Evolutionary conservation across 306 rosid genomes (phyloP), one percentile per base, ranked within the genome.

Genomic region (Trichosanthes truncata): DNA sequence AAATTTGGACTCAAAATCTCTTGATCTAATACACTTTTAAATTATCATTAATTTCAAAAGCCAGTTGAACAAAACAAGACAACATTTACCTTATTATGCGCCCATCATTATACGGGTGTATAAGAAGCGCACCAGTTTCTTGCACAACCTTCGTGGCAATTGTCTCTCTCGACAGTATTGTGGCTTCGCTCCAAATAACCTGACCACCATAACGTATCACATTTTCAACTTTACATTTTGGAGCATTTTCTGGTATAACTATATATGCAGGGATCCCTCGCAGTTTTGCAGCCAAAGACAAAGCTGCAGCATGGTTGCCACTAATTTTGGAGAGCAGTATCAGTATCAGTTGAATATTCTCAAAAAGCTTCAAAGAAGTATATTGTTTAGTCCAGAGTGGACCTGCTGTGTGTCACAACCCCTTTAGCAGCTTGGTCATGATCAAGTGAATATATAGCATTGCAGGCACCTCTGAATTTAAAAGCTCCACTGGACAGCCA

Each of bases 381-480:
- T 76, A 78, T 49, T 78, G 81, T 81, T 25, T 31, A 77, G 75
- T 67, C 71, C 9, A 60, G 80, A 81, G 60, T 63, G 79, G 78
- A 94, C 97, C 98, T 94, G 97, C 97, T 94, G 88, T 92, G 98
- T 52, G 98, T 94, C 77, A 89, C 81, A 69, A 92, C 98, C 76
- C 98, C 98, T 82, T 88, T 94, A 43, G 90, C 85, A 81, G 95
- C 98, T 68, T 94, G 86, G 38, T 68, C 85, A 80, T 92, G 87
- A 67, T 80, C 81, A 40, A 94, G 95, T 76, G 98, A 92, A 84
- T 84, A 91, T 56, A 94, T 93, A 36, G 97, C 97, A 91, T 92
- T 92, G 93, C 89, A 83, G 76, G 95, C 97, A 63, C 98, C 98
- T 89, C 98, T 89, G 78, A 94, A 91, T 85, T 92, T 94, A 77